Base-by-base conservation (phyloP, 768 basidiomycete species). In the Boletus bicolor region DNA sequence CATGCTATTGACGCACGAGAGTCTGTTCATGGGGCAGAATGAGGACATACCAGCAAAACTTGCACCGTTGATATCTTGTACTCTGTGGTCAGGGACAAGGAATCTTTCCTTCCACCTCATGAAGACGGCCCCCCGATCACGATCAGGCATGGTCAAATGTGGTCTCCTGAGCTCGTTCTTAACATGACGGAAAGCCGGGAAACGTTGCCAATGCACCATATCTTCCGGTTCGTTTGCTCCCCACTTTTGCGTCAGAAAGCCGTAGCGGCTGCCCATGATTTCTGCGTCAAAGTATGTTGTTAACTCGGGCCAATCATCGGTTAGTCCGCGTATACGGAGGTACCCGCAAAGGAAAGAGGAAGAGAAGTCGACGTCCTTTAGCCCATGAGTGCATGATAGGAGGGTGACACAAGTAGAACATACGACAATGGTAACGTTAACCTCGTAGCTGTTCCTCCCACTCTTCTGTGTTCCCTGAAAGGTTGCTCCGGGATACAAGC, bases 61-160 rank as follows among this genome's bases (percentile, higher is more conserved):
- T 21, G 94, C 94, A 43, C 94, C 94, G 64, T 85, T 92, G 73
- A 98, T 96, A 70, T 95, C 92, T 71, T 91, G 86, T 32, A 96
- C 91, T 56, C 86, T 83, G 74, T 95, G 91, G 71, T 95, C 91
- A 3, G 94, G 94, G n/a, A 98, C 91, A 51, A 98, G 77, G 73
- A 97, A 98, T 65, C 87, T 79, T 74, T 98, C 96, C 74, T 98
- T 98, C 89, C 93, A 95, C 57, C 96, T 79, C 88, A 98, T 93
- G 70, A 98, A 98, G 32, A 94, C 84, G 26, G 87, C 87, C 1
- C 87, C 87, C 47, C 87, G 81, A 64, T 89, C 86, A 41, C 87
- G 78, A 65, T 89, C 88, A 44, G 82, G 74, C 66, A 96, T 86
- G 41, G 89, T 91, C 71, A 91, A 65, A 58, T 85, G 80, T 0